These are phyloP conservation scores for Babjeviella inositovora DNA, from an alignment of 805 yeast genomes.

Conservation along the genomic window DNA sequence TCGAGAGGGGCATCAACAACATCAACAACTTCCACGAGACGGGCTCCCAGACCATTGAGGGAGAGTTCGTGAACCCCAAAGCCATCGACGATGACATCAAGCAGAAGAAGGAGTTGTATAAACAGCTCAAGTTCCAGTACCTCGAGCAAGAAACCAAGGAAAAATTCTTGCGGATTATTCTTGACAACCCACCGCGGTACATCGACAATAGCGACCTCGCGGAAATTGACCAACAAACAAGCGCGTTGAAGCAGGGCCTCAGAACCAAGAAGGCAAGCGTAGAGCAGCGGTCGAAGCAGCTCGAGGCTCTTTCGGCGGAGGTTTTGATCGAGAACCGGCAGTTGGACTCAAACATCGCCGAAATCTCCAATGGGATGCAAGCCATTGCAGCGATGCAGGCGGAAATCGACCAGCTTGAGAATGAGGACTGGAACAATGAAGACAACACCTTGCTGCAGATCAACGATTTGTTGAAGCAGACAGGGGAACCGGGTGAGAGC, in stretches of 20 bases:
- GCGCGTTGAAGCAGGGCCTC: slow-evolving; percentile 5
- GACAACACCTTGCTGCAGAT: too few relatives aligned
- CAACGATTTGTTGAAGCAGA: too few relatives aligned
- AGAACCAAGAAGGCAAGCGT: slow-evolving; percentile 1
- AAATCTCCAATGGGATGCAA: too few relatives aligned
- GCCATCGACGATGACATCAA: slow-evolving; percentile 15
- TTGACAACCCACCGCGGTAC: slow-evolving; percentile 10
- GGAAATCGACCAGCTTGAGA: too few relatives aligned
- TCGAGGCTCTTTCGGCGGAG: slow-evolving; percentile 6
- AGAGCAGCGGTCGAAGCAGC: slow-evolving; percentile 5
- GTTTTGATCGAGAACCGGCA: slow-evolving; percentile 3
- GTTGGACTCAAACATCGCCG: too few relatives aligned
- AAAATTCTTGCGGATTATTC: slow-evolving; percentile 37
- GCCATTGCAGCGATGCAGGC: too few relatives aligned
- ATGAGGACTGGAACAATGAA: too few relatives aligned
- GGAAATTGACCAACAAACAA: slow-evolving; percentile 2
- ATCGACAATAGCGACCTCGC: slow-evolving; percentile 4
- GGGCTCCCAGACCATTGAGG: too few relatives aligned
- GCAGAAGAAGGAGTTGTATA: slow-evolving; percentile 22
- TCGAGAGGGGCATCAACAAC: too few relatives aligned
- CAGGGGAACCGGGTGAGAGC: too few relatives aligned
- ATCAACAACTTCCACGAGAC: too few relatives aligned
- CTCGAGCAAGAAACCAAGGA: slow-evolving; percentile 62
- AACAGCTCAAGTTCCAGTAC: slow-evolving; percentile 45
- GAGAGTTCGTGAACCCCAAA: too few relatives aligned